Conservation (phyloP, 441 rosid species). For the Bruguiera hainesii region DNA sequence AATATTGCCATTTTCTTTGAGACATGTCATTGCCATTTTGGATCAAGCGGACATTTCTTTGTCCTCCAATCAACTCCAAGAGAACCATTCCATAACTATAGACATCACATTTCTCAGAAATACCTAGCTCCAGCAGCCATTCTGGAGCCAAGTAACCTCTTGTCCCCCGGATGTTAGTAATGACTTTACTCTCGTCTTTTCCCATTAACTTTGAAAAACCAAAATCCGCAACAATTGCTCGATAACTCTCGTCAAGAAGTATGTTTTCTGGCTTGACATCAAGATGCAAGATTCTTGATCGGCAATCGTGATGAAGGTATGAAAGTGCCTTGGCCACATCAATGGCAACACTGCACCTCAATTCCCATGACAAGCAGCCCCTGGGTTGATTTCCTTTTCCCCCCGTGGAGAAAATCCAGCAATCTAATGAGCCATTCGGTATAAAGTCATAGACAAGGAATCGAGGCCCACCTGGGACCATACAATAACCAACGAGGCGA, state of each 20-base stretch:
- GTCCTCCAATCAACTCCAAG: slow-evolving; percentile 71
- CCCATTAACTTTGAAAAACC: slow-evolving; percentile 71
- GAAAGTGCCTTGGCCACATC: slow-evolving; percentile 79
- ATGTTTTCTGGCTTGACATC: slow-evolving; percentile 88
- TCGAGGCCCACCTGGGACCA: slow-evolving; percentile 40
- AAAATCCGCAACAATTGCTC: slow-evolving; percentile 69
- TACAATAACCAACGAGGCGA: slow-evolving; percentile 62
- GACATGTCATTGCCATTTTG: slow-evolving; percentile 30
- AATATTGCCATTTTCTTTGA: slow-evolving; percentile 54
- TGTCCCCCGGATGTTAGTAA: slow-evolving; percentile 74
- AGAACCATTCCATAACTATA: slow-evolving; percentile 84
- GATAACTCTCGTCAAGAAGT: slow-evolving; percentile 54
- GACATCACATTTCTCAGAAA: slow-evolving; percentile 75
- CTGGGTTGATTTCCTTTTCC: slow-evolving; percentile 18
- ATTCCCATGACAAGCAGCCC: slow-evolving; percentile 72
- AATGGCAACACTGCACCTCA: slow-evolving; percentile 56
- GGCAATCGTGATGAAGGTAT: slow-evolving; percentile 81
- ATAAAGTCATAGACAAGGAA: slow-evolving; percentile 65
- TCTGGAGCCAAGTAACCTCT: slow-evolving; percentile 83
- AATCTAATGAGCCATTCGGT: slow-evolving; percentile 64
- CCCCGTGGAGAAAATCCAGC: slow-evolving; percentile 59
- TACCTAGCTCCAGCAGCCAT: slow-evolving; percentile 68
- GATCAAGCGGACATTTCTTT: slow-evolving; percentile 46
- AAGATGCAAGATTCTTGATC: slow-evolving; percentile 74
- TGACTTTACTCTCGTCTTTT: slow-evolving; percentile 61